A percentile compares a stretch with the other conserved stretches of the same genome.
These are phyloP conservation scores for Beauveria scarabaeidicola DNA, from an alignment of 2,329 filamentous ascomycete species.

Conservation along the genomic window DNA sequence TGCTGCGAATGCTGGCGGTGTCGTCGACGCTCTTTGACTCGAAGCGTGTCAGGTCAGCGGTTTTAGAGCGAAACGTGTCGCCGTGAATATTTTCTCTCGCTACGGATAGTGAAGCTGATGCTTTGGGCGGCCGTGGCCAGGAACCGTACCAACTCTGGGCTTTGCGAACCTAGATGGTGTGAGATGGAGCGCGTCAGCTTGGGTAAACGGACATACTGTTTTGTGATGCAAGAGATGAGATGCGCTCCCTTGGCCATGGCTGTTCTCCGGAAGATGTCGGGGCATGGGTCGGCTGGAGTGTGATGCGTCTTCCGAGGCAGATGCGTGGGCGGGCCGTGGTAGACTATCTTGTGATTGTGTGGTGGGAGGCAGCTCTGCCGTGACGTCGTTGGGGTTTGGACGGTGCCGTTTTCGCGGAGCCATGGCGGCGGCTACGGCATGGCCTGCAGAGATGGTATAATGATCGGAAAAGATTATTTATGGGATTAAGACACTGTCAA, in stretches of 20 bases:
- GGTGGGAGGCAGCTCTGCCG: constrained; percentile 12
- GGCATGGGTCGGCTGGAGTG: constrained; percentile 7
- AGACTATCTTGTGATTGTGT: constrained; percentile 13
- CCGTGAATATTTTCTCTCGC: constrained; percentile 54
- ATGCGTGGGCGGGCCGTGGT: constrained; percentile 4
- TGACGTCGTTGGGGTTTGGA: constrained; percentile 20
- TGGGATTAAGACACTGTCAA: neutral
- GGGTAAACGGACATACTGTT: constrained; percentile 8
- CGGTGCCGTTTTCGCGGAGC: constrained; percentile 26
- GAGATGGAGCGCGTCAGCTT: constrained; percentile 5
- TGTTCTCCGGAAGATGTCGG: neutral
- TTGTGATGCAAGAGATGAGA: constrained; percentile 10
- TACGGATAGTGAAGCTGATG: constrained; percentile 50
- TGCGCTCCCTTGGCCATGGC: neutral
- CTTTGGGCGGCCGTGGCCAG: constrained; percentile 49
- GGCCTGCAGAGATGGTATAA: neutral
- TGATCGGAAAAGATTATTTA: neutral
- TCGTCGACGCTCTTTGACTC: constrained; percentile 34
- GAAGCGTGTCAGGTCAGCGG: constrained; percentile 42
- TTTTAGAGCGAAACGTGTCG: constrained; percentile 40
- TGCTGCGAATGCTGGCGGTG: constrained; percentile 22
- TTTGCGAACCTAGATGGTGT: constrained; percentile 36
- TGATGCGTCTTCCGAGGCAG: constrained; percentile 13
- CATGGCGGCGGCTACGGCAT: constrained; percentile 17
- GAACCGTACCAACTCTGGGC: constrained; percentile 55